Percentiles rank a stretch among this genome's conserved stretches.
Evolutionary conservation across 805 yeast species (phyloP).

Genomic region (Hemisphaericaspora nanyangensis): DNA sequence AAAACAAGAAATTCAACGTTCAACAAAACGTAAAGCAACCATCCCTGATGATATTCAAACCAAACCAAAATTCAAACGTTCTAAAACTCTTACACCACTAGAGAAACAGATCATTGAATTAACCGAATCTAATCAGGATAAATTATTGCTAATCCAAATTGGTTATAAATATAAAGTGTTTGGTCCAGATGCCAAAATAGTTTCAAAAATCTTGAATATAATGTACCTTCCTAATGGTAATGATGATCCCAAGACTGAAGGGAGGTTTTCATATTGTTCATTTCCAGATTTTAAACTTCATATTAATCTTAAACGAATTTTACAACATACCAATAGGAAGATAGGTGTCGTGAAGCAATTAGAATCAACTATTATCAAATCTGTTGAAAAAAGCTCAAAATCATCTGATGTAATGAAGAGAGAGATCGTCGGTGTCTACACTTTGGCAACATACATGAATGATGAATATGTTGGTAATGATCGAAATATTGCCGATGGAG

Average conservation of each 20-base stretch:
- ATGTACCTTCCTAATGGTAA: slow-evolving; percentile 71
- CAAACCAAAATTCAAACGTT: slow-evolving; percentile 30
- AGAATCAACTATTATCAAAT: slow-evolving; percentile 75
- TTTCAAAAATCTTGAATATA: slow-evolving; percentile 62
- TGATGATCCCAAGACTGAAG: slow-evolving; percentile 52
- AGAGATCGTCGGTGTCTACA: slow-evolving; percentile 65
- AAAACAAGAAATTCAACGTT: not conserved
- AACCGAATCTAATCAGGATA: slow-evolving; percentile 58
- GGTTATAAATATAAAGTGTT: slow-evolving; percentile 90
- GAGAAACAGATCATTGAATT: slow-evolving; percentile 74
- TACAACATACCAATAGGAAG: slow-evolving; percentile 68
- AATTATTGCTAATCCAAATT: slow-evolving; percentile 75
- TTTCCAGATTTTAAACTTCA: slow-evolving; percentile 78
- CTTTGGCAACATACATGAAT: slow-evolving; percentile 80
- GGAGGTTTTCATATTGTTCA: slow-evolving; percentile 71
- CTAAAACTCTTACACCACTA: slow-evolving; percentile 52
- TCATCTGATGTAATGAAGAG: slow-evolving; percentile 56
- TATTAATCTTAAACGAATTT: slow-evolving; percentile 68
- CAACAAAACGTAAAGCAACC: slow-evolving; percentile 2
- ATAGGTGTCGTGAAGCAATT: slow-evolving; percentile 85
- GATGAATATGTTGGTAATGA: slow-evolving; percentile 34
- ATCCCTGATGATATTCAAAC: slow-evolving; percentile 1
- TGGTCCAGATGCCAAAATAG: slow-evolving; percentile 78
- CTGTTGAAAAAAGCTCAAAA: slow-evolving; percentile 43
- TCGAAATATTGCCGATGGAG: slow-evolving; percentile 23